A percentile compares a stretch with the other conserved stretches of the same genome.
Evolutionary conservation across 441 rosid genomes (phyloP).

Genomic region (Pelargonium cotyledonis): DNA sequence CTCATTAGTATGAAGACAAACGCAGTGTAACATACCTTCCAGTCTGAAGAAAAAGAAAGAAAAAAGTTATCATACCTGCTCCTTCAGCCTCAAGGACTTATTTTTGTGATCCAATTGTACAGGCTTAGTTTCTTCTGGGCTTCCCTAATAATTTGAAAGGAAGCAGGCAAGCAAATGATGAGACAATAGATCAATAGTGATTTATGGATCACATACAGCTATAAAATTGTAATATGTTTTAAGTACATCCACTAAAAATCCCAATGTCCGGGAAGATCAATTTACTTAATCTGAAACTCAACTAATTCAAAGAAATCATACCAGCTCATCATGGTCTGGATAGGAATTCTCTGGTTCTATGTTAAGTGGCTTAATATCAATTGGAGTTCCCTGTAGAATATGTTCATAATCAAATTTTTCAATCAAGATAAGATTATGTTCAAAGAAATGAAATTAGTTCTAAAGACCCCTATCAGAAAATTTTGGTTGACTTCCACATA

Average conservation of each 20-base stretch:
- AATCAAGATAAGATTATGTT: neutral
- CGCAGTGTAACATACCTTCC: conserved; percentile 9
- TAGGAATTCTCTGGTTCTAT: conserved; percentile 29
- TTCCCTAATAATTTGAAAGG: conserved; percentile 30
- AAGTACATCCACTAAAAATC: too few species aligned
- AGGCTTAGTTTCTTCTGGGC: conserved; percentile 38
- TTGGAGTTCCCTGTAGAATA: conserved; percentile 30
- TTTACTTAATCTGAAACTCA: conserved; percentile 1
- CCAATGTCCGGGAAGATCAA: neutral
- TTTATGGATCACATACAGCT: conserved; percentile 6
- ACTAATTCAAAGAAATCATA: conserved; percentile 18
- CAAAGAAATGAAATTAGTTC: neutral
- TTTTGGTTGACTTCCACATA: neutral
- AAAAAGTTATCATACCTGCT: conserved; percentile 24
- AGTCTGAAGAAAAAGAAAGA: conserved; percentile 6
- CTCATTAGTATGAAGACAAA: neutral
- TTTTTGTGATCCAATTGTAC: conserved; percentile 23
- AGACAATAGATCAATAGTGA: conserved; percentile 8
- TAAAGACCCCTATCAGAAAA: neutral
- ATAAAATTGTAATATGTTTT: conserved; percentile 3
- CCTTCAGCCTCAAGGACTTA: conserved; percentile 24
- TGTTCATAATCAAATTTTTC: neutral
- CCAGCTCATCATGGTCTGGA: conserved; percentile 36
- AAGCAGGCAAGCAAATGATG: conserved; percentile 11
- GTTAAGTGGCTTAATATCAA: conserved; percentile 36